These are phyloP conservation scores for Eucalyptus grandis DNA, from an alignment of 345 rosid species.

Conservation along the genomic window DNA sequence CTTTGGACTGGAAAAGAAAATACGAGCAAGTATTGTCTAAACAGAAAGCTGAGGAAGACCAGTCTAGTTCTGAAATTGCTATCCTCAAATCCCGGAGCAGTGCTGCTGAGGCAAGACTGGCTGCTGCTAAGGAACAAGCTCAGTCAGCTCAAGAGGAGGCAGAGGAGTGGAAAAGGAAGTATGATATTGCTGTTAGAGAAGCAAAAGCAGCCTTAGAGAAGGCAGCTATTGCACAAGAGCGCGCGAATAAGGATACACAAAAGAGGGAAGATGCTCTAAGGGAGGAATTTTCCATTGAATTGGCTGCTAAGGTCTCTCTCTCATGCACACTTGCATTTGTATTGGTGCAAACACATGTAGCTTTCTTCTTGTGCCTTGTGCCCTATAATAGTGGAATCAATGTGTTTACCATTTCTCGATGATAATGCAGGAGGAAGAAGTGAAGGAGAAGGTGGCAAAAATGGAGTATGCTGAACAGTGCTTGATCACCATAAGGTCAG, in stretches of 20 bases:
- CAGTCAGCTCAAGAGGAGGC: conserved; percentile 90
- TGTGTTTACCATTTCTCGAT: background rate
- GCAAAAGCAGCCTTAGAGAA: conserved; percentile 89
- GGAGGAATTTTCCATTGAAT: conserved; percentile 50
- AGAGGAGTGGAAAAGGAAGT: conserved; percentile 90
- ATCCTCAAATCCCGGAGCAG: conserved; percentile 70
- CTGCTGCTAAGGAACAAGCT: conserved; percentile 89
- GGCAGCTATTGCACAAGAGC: conserved; percentile 80
- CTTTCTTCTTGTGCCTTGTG: background rate
- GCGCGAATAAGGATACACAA: conserved; percentile 67
- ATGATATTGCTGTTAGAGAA: conserved; percentile 76
- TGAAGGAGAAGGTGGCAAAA: conserved; percentile 54
- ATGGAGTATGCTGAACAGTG: conserved; percentile 76
- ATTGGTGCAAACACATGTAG: background rate
- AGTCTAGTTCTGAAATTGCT: conserved; percentile 61
- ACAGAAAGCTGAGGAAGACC: conserved; percentile 76
- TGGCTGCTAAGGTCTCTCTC: conserved; percentile 58
- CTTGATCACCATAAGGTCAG: conserved; percentile 65
- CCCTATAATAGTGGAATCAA: background rate
- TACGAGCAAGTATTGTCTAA: conserved; percentile 55
- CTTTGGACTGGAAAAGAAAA: conserved; percentile 65
- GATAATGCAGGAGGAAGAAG: conserved; percentile 68
- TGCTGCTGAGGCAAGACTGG: conserved; percentile 94
- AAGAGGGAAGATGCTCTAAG: conserved; percentile 80
- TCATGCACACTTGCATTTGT: background rate